These are phyloP conservation scores for Mrakiaceae sp. DNA, from an alignment of 1,284 basidiomycete genomes.

Conservation along the genomic window DNA sequence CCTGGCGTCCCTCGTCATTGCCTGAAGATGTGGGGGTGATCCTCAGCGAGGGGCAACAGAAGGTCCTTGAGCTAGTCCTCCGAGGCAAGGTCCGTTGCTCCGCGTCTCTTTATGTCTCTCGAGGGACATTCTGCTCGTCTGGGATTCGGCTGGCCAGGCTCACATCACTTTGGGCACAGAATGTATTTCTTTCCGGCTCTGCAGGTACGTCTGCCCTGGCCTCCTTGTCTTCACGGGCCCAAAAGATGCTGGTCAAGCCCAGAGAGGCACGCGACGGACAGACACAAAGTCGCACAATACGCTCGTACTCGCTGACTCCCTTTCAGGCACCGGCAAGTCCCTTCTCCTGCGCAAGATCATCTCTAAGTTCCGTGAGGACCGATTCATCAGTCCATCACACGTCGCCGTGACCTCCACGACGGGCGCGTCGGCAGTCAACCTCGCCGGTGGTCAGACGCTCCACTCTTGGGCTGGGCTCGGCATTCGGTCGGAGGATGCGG, in stretches of 20 bases:
- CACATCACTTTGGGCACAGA: neutral
- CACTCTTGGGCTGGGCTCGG: slow-evolving; percentile 69
- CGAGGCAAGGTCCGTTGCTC: neutral
- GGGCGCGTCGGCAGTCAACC: slow-evolving; percentile 87
- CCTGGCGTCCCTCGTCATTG: too few species aligned
- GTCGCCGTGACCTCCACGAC: slow-evolving; percentile 80
- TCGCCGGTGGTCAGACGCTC: slow-evolving; percentile 75
- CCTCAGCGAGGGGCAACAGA: neutral
- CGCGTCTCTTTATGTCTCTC: too few species aligned
- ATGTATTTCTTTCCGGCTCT: slow-evolving; percentile 3
- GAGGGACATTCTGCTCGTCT: too few species aligned
- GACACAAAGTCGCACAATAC: neutral
- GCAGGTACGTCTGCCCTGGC: neutral
- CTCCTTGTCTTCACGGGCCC: neutral
- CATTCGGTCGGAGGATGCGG: too few species aligned
- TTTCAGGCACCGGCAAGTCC: slow-evolving; percentile 7
- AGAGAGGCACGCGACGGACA: neutral
- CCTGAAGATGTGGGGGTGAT: neutral
- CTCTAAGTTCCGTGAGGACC: neutral
- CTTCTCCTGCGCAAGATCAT: slow-evolving; percentile 4
- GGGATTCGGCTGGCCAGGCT: too few species aligned
- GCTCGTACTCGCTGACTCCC: neutral
- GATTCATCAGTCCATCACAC: neutral
- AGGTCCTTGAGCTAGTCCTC: neutral
- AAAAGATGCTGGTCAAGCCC: neutral